A percentile compares a stretch with the other conserved stretches of the same genome.
phyloP scores from a whole-genome alignment of 352 stramenopile genomes.

The Phytophthora macrochlamydospora region DNA sequence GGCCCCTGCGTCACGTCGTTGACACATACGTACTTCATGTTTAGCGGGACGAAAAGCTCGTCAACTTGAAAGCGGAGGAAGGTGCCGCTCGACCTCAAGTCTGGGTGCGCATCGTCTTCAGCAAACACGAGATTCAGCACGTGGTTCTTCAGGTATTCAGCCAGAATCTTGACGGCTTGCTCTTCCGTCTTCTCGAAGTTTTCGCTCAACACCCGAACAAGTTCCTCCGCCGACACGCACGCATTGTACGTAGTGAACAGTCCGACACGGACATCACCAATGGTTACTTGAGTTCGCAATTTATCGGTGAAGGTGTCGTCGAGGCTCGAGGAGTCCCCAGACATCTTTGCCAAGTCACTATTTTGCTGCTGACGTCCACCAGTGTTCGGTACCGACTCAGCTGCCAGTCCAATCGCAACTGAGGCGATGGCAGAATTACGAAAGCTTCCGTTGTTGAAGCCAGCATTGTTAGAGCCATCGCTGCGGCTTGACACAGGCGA shows the following conservation, averaged over 20 bases:
- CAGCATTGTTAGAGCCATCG: constrained; percentile 49
- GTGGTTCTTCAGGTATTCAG: constrained; percentile 43
- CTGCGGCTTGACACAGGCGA: constrained; percentile 52
- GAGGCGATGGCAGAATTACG: constrained; percentile 67
- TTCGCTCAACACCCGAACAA: constrained; percentile 57
- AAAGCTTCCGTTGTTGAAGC: constrained; percentile 45
- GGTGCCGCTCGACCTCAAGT: constrained; percentile 53
- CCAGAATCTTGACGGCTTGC: constrained; percentile 49
- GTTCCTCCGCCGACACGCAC: constrained; percentile 55
- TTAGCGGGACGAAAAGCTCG: constrained; percentile 78
- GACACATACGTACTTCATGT: constrained; percentile 78
- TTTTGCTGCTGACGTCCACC: constrained; percentile 36
- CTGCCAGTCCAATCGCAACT: constrained; percentile 51
- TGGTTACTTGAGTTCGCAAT: constrained; percentile 55
- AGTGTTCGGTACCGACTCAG: constrained; percentile 42
- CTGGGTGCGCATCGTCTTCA: constrained; percentile 50
- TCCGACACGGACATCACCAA: constrained; percentile 66
- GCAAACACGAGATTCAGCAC: constrained; percentile 65
- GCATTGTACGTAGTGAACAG: constrained; percentile 78
- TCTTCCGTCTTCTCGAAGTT: constrained; percentile 63
- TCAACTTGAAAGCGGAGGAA: constrained; percentile 88
- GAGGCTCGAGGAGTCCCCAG: constrained; percentile 40
- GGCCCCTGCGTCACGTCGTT: constrained; percentile 46
- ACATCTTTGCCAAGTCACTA: constrained; percentile 47
- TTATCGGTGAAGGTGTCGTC: constrained; percentile 74